Conservation (phyloP, 495 filamentous ascomycete genomes). For the Hypoxylon trugodes region DNA sequence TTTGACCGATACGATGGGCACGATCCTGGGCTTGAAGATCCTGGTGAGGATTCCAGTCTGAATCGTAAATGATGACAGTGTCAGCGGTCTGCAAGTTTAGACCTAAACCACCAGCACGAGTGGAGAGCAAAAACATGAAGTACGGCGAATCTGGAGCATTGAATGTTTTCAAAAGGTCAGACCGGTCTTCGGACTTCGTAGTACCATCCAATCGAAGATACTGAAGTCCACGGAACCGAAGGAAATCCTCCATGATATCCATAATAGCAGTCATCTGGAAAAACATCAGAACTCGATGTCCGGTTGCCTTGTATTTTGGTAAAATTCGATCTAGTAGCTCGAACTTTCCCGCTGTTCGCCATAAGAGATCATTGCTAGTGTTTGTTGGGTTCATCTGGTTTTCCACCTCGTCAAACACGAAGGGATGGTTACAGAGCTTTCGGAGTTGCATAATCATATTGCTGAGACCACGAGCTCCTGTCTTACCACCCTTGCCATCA, state of each 20-base stretch:
- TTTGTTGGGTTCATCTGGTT: conserved; percentile 94
- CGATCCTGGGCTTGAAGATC: conserved; percentile 99
- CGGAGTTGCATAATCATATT: conserved; percentile 99
- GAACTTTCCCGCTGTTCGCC: conserved; percentile 97
- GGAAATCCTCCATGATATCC: conserved; percentile 99
- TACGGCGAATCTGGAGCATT: conserved; percentile 90
- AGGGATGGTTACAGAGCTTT: conserved; percentile 99
- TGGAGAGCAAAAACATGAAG: conserved; percentile 98
- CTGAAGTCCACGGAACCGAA: conserved; percentile 79
- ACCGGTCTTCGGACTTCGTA: conserved; percentile 97
- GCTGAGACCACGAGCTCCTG: conserved; percentile 91
- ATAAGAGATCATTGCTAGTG: conserved; percentile 88
- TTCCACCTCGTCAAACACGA: conserved; percentile 97
- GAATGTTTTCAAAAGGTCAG: conserved; percentile 85
- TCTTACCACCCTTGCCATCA: conserved; percentile 95
- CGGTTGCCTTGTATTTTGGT: conserved; percentile 88
- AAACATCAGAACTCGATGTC: conserved; percentile 97
- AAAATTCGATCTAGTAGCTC: conserved; percentile 91
- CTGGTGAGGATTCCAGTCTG: conserved; percentile 99
- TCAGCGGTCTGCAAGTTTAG: conserved; percentile 97
- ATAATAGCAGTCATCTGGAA: conserved; percentile 99
- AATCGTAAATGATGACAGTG: conserved; percentile 99
- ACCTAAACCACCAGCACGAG: conserved; percentile 96
- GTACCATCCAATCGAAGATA: conserved; percentile 95
- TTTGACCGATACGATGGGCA: conserved; percentile 99